These are phyloP conservation scores for Sarocladium kiliense DNA, from an alignment of 2,329 filamentous ascomycete species.

Conservation along the genomic window DNA sequence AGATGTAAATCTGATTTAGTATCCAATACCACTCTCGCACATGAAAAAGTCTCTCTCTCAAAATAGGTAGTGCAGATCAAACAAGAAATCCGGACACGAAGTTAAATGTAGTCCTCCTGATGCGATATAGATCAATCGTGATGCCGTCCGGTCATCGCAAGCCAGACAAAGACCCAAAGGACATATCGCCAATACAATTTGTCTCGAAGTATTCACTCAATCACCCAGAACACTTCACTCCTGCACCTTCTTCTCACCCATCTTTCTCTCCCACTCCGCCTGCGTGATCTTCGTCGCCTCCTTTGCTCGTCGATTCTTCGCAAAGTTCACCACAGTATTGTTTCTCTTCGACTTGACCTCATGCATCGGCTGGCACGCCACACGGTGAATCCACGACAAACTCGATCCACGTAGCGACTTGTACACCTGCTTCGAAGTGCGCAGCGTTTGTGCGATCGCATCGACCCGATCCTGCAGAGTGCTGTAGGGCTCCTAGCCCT, in stretches of 20 bases:
- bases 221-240: no score
- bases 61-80: no score
- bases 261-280: neutral
- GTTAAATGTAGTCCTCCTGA: no score
- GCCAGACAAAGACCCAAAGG: no score
- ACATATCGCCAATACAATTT: no score
- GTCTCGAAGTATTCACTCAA: no score
- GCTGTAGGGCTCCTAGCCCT: conserved; percentile 23
- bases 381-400: conserved; percentile 18
- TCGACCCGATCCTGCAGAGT: conserved; percentile 19
- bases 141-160: no score
- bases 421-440: conserved; percentile 22
- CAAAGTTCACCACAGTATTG: conserved; percentile 19
- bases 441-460: conserved; percentile 13
- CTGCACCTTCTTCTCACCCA: neutral
- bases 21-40: no score
- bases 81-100: no score
- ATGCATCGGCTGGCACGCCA: conserved; percentile 20
- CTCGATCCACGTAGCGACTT: conserved; percentile 21
- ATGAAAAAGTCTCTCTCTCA: no score
- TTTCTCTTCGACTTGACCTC: conserved; percentile 20
- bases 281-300: conserved; percentile 5
- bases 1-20: neutral
- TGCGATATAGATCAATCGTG: no score
- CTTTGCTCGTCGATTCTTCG: conserved; percentile 15